A percentile compares a stretch with the other conserved stretches of the same genome.
Conservation (phyloP, 345 rosid genomes). For the Orychophragmus violaceus region DNA sequence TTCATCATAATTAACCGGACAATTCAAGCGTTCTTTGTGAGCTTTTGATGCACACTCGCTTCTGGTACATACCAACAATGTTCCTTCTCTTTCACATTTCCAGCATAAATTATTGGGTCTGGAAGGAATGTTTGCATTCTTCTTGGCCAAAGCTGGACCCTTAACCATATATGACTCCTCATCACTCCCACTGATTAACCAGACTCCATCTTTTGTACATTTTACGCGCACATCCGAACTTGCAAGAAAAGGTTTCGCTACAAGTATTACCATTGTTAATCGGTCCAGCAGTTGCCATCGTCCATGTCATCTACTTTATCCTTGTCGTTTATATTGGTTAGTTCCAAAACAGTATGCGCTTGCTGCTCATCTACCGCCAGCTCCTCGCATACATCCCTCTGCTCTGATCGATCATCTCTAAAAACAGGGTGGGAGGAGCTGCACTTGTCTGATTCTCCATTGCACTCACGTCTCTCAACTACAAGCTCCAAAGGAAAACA, state of each 20-base stretch:
- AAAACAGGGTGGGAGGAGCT: conserved; percentile 5
- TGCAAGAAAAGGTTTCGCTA: conserved; percentile 1
- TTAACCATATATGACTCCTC: conserved; percentile 11
- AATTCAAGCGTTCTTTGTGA: no score
- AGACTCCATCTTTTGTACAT: conserved; percentile 24
- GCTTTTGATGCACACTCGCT: background rate
- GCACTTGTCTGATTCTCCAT: background rate
- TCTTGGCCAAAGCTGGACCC: background rate
- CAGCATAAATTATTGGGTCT: conserved; percentile 13
- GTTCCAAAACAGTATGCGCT: background rate
- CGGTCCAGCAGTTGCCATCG: background rate
- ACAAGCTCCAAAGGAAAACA: background rate
- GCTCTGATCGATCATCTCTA: conserved; percentile 6
- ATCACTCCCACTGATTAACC: conserved; percentile 19
- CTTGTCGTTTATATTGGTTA: background rate
- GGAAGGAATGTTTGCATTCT: background rate
- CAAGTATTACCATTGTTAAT: background rate
- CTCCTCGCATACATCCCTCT: background rate
- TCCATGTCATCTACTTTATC: conserved; percentile 2
- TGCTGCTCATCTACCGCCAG: conserved; percentile 1
- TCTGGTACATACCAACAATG: background rate
- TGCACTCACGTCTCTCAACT: conserved; percentile 16
- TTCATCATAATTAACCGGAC: no score
- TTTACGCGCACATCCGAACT: background rate
- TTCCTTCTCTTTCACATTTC: conserved; percentile 9